These are phyloP conservation scores for Metschnikowia hibisci DNA, from an alignment of 805 yeast species.

Conservation along the genomic window DNA sequence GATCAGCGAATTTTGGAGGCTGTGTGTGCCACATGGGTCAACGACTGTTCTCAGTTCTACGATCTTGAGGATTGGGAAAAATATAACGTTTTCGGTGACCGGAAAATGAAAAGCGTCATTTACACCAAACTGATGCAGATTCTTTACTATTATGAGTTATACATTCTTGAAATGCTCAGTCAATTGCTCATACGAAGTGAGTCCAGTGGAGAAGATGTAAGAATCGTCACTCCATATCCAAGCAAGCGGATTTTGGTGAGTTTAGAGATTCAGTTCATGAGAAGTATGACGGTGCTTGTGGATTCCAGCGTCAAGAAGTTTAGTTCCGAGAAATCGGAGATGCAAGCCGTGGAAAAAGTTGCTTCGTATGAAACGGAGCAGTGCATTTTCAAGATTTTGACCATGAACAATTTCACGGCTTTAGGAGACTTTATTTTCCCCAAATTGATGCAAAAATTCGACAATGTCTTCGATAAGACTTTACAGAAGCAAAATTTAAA, in stretches of 20 bases:
- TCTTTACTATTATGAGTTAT: conserved; percentile 35
- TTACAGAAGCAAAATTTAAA: conserved; percentile 36
- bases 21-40: conserved; percentile 41
- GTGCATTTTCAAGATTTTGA: conserved; percentile 35
- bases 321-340: conserved; percentile 16
- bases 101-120: conserved; percentile 19
- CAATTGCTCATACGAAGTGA: conserved; percentile 23
- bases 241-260: conserved; percentile 38
- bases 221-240: conserved; percentile 36
- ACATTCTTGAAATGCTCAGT: conserved; percentile 29
- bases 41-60: conserved; percentile 42
- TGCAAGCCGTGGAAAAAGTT: conserved; percentile 10
- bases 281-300: conserved; percentile 38
- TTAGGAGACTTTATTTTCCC: conserved; percentile 32
- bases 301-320: conserved; percentile 41
- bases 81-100: conserved; percentile 14
- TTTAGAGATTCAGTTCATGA: conserved; percentile 43
- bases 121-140: conserved; percentile 35
- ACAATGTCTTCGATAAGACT: conserved; percentile 32
- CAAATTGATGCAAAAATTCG: conserved; percentile 29
- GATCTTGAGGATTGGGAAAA: conserved; percentile 42
- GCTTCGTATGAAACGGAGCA: conserved; percentile 19
- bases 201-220: conserved; percentile 18
- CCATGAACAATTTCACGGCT: conserved; percentile 42
- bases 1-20: conserved; percentile 41